Evolutionary conservation across 208 protist genomes (phyloP).

Genomic region (Herpetomonas tarakana): DNA sequence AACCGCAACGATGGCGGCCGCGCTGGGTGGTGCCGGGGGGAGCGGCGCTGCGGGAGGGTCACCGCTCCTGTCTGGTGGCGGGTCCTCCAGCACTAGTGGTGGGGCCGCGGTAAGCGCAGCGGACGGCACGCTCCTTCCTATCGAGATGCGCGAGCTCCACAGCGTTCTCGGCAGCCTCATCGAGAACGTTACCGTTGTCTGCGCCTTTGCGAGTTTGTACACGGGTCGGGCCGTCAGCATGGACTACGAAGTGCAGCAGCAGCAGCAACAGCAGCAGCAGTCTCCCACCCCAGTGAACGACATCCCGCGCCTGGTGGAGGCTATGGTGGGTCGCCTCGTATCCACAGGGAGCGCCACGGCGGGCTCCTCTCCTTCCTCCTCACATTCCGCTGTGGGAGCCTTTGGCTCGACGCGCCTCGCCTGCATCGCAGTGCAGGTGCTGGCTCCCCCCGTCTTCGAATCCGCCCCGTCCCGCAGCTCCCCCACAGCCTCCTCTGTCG

Average conservation of each 20-base stretch:
- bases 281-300: neutral
- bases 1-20: neutral
- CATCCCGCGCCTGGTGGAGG: neutral
- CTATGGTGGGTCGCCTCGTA: neutral
- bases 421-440: neutral
- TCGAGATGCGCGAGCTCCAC: constrained; percentile 7
- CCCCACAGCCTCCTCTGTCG: neutral
- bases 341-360: neutral
- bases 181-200: constrained; percentile 3
- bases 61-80: neutral
- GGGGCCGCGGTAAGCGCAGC: too few species aligned
- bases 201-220: neutral
- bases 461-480: too few species aligned
- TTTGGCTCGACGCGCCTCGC: too few species aligned
- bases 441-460: neutral
- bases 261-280: neutral
- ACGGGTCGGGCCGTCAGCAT: neutral
- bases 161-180: constrained; percentile 4
- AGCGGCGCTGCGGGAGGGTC: neutral
- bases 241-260: neutral
- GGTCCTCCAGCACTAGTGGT: neutral
- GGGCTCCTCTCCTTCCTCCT: too few species aligned
- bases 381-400: too few species aligned
- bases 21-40: neutral
- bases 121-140: constrained; percentile 1